Evolutionary conservation across 2,329 filamentous ascomycete species (phyloP), one percentile per base, ranked within the genome.

Genomic region (Zymoseptoria crescenta): DNA sequence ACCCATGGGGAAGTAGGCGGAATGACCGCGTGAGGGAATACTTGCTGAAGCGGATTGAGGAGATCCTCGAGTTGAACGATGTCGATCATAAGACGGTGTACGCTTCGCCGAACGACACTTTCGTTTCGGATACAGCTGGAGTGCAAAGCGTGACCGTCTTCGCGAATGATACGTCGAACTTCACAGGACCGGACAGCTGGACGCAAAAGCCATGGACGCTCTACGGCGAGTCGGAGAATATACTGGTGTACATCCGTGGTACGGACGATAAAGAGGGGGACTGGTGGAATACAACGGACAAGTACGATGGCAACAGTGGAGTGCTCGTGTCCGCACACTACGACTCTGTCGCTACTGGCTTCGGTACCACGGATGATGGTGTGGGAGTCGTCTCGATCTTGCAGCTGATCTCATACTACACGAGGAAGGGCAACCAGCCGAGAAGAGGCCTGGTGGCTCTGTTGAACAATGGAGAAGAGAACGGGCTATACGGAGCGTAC

Each of bases 401-500:
- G 53, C 91, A 96, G 72, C 78, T 97, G 54, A 81, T 97, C 62
- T 89, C 87, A 62, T 90, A 96, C 74, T 96, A 96, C 71, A 91
- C 90, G 1, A 76, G 83, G 0, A 54, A 62, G 13, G 85, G 81
- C 28, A 84, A 89, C 64, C 85, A 85, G 69, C 92, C 92, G 1
- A 87, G 85, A 68, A 84, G 87, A 65, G 93, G 92, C 1, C 81
- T 99, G 50, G 83, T 97, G 13, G 81, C 91, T 8, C 80, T 97
- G 28, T 82, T 97, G 70, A 99, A 99, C 79, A 96, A 97, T 69
- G 93, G 89, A 41, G 94, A 99, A 71, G 94, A 99, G 72, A 93
- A 97, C 69, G 94, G 86, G 41, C 78, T 97, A 9, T 89, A 95
- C 64, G 94, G 94, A 0, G 91, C 93, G 6, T 83, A 85, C 61